Conservation (phyloP, 345 rosid genomes). For the Eucalyptus cloeziana region DNA sequence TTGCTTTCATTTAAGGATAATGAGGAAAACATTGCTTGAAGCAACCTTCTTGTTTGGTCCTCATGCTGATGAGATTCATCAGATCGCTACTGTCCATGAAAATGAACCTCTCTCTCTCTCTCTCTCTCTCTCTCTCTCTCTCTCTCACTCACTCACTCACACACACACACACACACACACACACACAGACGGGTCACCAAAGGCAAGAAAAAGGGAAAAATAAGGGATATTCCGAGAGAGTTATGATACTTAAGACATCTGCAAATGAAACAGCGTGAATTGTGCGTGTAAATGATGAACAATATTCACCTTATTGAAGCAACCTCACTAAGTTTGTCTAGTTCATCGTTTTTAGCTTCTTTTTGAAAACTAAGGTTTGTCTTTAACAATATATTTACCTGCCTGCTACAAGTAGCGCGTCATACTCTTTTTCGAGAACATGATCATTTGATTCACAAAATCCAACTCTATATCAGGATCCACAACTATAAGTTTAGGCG, state of each 20-base stretch:
- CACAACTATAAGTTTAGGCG: accelerated
- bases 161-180: too few species aligned
- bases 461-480: background rate
- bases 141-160: background rate
- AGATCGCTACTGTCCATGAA: accelerated
- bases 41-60: background rate
- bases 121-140: background rate
- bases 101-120: background rate
- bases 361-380: background rate
- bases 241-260: accelerated
- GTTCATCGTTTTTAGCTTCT: background rate
- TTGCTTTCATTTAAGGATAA: background rate
- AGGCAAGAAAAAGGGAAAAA: background rate
- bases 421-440: background rate
- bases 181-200: accelerated
- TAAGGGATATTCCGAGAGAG: background rate
- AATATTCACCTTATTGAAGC: background rate
- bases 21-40: background rate
- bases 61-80: background rate
- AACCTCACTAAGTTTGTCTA: background rate
- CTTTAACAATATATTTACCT: accelerated
- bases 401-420: background rate
- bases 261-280: background rate
- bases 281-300: background rate
- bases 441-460: background rate